Percentiles rank a stretch among this genome's conserved stretches.
Evolutionary conservation across 2,329 filamentous ascomycete genomes (phyloP).

Genomic region (Venturia oleaginea): DNA sequence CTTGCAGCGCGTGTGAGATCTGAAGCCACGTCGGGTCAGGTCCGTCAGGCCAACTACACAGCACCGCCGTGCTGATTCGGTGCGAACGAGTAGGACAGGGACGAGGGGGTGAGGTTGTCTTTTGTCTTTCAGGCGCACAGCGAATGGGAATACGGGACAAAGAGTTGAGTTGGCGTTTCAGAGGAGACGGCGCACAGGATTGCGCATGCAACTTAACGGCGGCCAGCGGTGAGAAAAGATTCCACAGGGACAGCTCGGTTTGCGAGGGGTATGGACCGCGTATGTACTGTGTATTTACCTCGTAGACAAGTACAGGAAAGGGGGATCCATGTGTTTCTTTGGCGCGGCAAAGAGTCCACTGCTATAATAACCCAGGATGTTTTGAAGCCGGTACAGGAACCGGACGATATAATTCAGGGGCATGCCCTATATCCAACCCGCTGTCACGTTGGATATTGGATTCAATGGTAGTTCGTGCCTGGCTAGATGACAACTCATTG

Average conservation of each 20-base stretch:
- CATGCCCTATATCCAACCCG: background rate
- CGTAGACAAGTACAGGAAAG: too few relatives aligned
- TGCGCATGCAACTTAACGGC: background rate
- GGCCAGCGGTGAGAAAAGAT: background rate
- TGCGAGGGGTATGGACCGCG: background rate
- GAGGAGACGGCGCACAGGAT: background rate
- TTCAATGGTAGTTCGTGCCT: background rate
- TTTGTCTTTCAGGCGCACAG: background rate
- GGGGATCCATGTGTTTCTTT: too few relatives aligned
- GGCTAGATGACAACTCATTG: background rate
- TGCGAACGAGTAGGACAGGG: background rate
- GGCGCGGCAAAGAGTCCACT: too few relatives aligned
- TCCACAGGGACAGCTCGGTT: background rate
- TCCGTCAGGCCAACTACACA: background rate
- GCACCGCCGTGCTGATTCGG: background rate
- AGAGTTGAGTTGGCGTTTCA: slow-evolving; percentile 3
- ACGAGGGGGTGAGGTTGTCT: background rate
- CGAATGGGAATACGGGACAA: slow-evolving; percentile 5
- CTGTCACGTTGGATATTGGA: background rate
- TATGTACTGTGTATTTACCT: background rate
- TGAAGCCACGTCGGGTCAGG: background rate
- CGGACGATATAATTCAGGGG: background rate
- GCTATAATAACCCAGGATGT: too few relatives aligned
- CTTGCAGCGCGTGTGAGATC: slow-evolving; percentile 1
- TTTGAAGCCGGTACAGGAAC: background rate